Evolutionary conservation across 2,329 filamentous ascomycete species (phyloP), one percentile per base, ranked within the genome.

Genomic region (Botrytis squamosa): DNA sequence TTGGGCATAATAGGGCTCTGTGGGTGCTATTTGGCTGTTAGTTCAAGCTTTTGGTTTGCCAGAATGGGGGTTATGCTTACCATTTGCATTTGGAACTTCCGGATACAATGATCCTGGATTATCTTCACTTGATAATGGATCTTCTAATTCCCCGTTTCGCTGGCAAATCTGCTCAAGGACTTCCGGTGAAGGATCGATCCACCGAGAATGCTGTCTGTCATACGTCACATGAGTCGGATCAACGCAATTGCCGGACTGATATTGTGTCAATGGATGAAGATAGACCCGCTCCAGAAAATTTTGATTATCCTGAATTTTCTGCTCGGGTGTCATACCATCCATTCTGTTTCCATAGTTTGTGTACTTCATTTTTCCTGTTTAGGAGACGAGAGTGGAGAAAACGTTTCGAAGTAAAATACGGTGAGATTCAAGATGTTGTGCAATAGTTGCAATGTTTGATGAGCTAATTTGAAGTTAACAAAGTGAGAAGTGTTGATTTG

Each of bases 1-100:
- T 0, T 10, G 1, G 22, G 2, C 12, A 22, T 33, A 33, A 52
- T 7, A n/a, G 0, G 29, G 20, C 4, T 52, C 22, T 9, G 8
- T 7, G 9, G 25, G 22, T n/a, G 20, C 22, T 38, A 33, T 20
- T 20, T 16, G 4, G 1, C 4, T 52, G 44, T 67, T 38, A 67
- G 33, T 22, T n/a, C 4, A 7, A 52, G 16, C 1, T 5, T 1
- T 16, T 16, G 1, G 18, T n/a, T 6, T 20, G 10, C 20, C 25
- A n/a, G 8, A 33, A 36, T 2, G 38, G 5, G 10, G 14, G 7
- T 18, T n/a, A 18, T 18, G 5, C 33, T 52, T 18, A 49, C 63
- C 12, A 36, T 67, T 10, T 16, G 18, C 2, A 14, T 38, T 4
- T 22, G 22, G 33, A 0, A n/a, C 25, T 5, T 20, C 14, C 9